Base-by-base conservation (phyloP, 2,329 filamentous ascomycete species). In the Pestalotiopsis sp. region DNA sequence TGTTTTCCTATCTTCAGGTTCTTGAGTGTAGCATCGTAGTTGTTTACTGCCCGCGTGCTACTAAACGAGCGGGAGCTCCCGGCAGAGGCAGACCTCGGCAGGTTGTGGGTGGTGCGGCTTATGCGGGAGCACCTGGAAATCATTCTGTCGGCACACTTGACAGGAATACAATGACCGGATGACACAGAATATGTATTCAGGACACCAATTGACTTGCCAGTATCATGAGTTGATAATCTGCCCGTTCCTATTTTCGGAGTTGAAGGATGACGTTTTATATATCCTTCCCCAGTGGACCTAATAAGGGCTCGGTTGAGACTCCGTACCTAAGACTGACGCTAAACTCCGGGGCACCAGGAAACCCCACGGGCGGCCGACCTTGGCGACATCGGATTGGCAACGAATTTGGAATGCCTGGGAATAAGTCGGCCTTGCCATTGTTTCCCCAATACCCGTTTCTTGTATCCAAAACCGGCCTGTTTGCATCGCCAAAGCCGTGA, bases 1-100 rank as follows among this genome's bases (percentile, higher is more conserved):
- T 82, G 77, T 27, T 72, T 77, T 20, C 79, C 79, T 38, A 83
- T 81, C 59, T 78, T 79, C 20, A 83, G 78, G 65, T 79, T 80
- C 17, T 73, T 73, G 25, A 83, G 74, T 1, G 81, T 82, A 6
- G 72, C 69, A 49, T 76, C 75, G 70, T 81, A 80, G 45, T 68
- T 68, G n/a, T 61, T 68, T 14, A 69, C 65, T 59, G 66, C 64
- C 31, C 65, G 23, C 4, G 73, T 73, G 61, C 69, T 72, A 65
- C 70, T 67, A 66, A 79, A 77, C 72, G 75, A 58, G 66, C 67
- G 38, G 27, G 4, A 40, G 41, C 27, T 17, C 58, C 49, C 36
- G 67, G 20, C 25, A 45, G 38, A 64, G 67, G 20, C 25, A 45
- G 38, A 61, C 60, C 68, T 66, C 68, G 68, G 66, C 38, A 70